Evolutionary conservation across 176 grass and related monocot genomes (phyloP), one percentile per base, ranked within the genome.

Genomic region (Musa acuminata): DNA sequence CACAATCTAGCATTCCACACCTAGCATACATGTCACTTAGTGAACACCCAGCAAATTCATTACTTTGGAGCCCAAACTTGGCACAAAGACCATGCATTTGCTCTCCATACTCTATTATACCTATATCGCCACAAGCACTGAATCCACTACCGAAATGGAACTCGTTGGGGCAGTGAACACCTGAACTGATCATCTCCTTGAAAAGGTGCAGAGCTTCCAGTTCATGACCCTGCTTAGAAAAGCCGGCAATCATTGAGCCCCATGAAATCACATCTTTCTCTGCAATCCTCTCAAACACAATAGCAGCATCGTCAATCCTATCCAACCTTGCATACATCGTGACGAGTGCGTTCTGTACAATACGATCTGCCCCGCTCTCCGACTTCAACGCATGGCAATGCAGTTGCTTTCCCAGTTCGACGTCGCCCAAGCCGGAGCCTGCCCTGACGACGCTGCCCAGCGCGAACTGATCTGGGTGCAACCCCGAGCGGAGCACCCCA

Each of bases 101-200:
- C 10, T 80, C 54, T 24, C 78, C 78, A 52, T 27, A 63, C 11
- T 63, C 22, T 3, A 53, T 19, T 2, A 64, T 49, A 11, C 22
- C 3, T 0, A 64, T 64, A 80, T 21, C 64, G 26, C 78, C 69
- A 20, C 78, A 72, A 51, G 78, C 68, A 26, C 78, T 80, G 23
- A 80, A 80, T 72, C 55, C 78, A 62, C 78, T 72, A 12, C 68
- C 78, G 64, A 80, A 80, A 72, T 72, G 78, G 57, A 80, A 80
- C 48, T 80, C 78, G 51, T 80, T 80, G 12, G 54, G 68, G 26
- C 1, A 51, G 20, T 62, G 66, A 49, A 49, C 68, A 51, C 78
- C 66, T 2, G 23, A 59, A 51, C 21, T 1, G 8, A 80, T 25
- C 78, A 80, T 62, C 19, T 80, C 17, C 53, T 51, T 72, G 24